Evolutionary conservation across 1,284 basidiomycete species (phyloP).

Genomic region (Apiotrichum mycotoxinovorans): DNA sequence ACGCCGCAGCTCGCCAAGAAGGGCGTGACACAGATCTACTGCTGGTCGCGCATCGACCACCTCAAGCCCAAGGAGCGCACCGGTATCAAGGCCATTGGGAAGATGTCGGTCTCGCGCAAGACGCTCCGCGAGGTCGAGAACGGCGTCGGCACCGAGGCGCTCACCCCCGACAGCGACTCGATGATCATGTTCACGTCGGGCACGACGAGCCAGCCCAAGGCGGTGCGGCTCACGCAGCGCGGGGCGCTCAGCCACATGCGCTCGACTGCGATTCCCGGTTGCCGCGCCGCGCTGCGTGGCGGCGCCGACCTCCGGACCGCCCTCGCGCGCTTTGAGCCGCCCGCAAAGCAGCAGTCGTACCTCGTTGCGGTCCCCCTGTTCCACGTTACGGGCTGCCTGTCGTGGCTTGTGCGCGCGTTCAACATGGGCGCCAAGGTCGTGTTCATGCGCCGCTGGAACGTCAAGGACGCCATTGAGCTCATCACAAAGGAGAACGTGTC

Average conservation of each 20-base stretch:
- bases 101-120: not conserved
- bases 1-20: not conserved
- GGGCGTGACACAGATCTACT: not conserved
- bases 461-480: slow-evolving; percentile 29
- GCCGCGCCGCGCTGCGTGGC: slow-evolving; percentile 1
- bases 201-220: slow-evolving; percentile 40
- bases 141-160: slow-evolving; percentile 14
- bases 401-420: slow-evolving; percentile 41
- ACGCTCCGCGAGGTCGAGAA: not conserved
- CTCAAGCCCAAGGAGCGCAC: not conserved
- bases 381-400: slow-evolving; percentile 46
- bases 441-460: slow-evolving; percentile 36
- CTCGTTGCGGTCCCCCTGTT: slow-evolving; percentile 43
- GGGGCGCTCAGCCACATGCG: slow-evolving; percentile 33
- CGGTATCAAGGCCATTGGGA: not conserved
- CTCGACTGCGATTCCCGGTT: slow-evolving; percentile 33
- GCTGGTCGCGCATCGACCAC: not conserved
- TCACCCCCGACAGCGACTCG: slow-evolving; percentile 36
- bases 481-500: slow-evolving; percentile 32
- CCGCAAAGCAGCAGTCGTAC: slow-evolving; percentile 24
- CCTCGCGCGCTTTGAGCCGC: not conserved
- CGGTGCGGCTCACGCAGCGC: slow-evolving; percentile 40
- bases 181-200: slow-evolving; percentile 34
- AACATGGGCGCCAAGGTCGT: slow-evolving; percentile 37
- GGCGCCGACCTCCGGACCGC: slow-evolving; percentile 11